Conservation (phyloP, 2,329 filamentous ascomycete species). For the Coniochaeta prunicola region DNA sequence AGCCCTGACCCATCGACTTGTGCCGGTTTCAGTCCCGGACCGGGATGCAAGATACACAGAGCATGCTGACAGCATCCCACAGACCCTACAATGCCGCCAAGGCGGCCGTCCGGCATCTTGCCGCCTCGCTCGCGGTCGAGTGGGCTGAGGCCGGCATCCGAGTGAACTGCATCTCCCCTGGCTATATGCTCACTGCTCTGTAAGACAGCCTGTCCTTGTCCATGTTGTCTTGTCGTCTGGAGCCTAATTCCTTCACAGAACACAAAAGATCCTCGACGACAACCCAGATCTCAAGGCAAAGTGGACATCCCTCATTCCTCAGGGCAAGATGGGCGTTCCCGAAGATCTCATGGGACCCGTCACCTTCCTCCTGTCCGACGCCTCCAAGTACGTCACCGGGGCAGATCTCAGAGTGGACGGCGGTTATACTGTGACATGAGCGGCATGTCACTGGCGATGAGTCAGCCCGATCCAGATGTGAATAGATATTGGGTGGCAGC, state of each 20-base stretch:
- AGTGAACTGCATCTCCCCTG: slow-evolving; percentile 91
- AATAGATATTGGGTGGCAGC: too few species aligned
- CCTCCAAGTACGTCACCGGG: slow-evolving; percentile 62
- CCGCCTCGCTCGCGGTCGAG: slow-evolving; percentile 82
- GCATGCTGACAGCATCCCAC: slow-evolving; percentile 2
- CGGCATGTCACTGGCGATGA: neutral
- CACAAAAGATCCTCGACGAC: slow-evolving; percentile 88
- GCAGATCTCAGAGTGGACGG: slow-evolving; percentile 79
- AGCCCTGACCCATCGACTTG: too few species aligned
- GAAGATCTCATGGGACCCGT: slow-evolving; percentile 92
- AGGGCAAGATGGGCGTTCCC: slow-evolving; percentile 87
- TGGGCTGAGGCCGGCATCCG: slow-evolving; percentile 85
- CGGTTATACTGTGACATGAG: slow-evolving; percentile 73
- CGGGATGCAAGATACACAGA: neutral
- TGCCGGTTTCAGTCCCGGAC: too few species aligned
- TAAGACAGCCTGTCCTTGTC: slow-evolving; percentile 35
- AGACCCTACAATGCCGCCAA: slow-evolving; percentile 88
- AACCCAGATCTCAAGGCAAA: slow-evolving; percentile 84
- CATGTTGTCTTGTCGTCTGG: neutral
- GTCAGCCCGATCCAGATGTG: neutral
- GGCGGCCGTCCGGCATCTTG: slow-evolving; percentile 83
- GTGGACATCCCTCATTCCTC: slow-evolving; percentile 88
- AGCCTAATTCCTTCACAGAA: slow-evolving; percentile 41
- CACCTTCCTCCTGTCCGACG: slow-evolving; percentile 76
- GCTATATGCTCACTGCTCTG: slow-evolving; percentile 94